Evolutionary conservation across 805 yeast species (phyloP).

Genomic region (Cyberlindnera japonica): DNA sequence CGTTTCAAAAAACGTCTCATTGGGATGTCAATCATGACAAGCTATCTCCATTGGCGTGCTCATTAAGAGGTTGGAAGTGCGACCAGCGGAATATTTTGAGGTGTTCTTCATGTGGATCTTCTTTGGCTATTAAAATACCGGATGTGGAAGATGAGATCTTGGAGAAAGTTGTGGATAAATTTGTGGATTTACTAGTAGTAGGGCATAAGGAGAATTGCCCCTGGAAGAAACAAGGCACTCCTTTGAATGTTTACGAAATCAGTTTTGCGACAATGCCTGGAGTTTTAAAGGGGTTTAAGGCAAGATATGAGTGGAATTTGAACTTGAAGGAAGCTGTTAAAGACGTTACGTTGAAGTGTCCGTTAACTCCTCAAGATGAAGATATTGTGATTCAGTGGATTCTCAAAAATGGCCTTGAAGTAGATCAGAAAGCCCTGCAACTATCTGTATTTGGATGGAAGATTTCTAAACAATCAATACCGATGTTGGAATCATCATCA

Average conservation of each 20-base stretch:
- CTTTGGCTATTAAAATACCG: slow-evolving; percentile 29
- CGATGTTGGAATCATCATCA: slow-evolving; percentile 30
- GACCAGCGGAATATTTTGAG: slow-evolving; percentile 30
- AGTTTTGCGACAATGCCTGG: slow-evolving; percentile 9
- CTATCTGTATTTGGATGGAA: slow-evolving; percentile 37
- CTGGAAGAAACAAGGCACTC: slow-evolving; percentile 22
- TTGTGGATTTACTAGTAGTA: slow-evolving; percentile 11
- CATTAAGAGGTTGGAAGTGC: slow-evolving; percentile 51
- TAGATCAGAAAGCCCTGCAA: slow-evolving; percentile 13
- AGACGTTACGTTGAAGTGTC: slow-evolving; percentile 6
- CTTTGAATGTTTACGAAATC: slow-evolving; percentile 19
- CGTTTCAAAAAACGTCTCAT: slow-evolving; percentile 40
- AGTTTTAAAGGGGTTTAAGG: slow-evolving; percentile 8
- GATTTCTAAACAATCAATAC: slow-evolving; percentile 28
- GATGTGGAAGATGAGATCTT: slow-evolving; percentile 10
- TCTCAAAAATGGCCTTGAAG: slow-evolving; percentile 10
- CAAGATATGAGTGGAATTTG: slow-evolving; percentile 9
- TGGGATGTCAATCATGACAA: slow-evolving; percentile 38
- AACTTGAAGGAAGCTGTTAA: neutral
- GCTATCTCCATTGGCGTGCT: slow-evolving; percentile 45
- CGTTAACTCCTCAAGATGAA: slow-evolving; percentile 2
- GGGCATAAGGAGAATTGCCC: slow-evolving; percentile 24
- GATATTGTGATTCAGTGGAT: slow-evolving; percentile 10
- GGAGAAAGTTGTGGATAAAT: slow-evolving; percentile 14
- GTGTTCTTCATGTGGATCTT: slow-evolving; percentile 33